Percentiles rank a stretch among this genome's conserved stretches.
These are phyloP conservation scores for Pyrenophora teres DNA, from an alignment of 2,329 filamentous ascomycete species.

Conservation along the genomic window DNA sequence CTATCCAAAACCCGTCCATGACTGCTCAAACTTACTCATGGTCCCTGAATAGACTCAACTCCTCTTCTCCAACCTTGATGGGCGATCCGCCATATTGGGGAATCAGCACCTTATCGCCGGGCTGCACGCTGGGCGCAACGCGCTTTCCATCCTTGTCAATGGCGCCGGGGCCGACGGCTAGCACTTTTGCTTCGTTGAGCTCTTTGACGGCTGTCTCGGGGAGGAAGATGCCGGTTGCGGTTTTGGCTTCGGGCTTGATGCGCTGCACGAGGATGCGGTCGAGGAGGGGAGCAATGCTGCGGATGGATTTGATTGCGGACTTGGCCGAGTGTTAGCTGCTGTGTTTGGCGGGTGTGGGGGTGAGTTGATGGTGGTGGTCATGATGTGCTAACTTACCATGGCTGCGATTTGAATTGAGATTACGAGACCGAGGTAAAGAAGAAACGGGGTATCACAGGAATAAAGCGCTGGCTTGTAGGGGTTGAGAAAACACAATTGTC, in stretches of 20 bases:
- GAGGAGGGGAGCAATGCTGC: slow-evolving; percentile 90
- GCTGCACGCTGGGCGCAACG: slow-evolving; percentile 77
- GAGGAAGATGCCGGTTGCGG: slow-evolving; percentile 94
- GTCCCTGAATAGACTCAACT: slow-evolving; percentile 95
- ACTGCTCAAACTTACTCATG: slow-evolving; percentile 76
- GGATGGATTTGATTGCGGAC: slow-evolving; percentile 86
- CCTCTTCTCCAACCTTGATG: slow-evolving; percentile 96
- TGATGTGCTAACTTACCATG: slow-evolving; percentile 22
- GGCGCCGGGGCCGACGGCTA: slow-evolving; percentile 89
- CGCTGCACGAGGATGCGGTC: slow-evolving; percentile 98
- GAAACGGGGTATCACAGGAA: slow-evolving; percentile 22
- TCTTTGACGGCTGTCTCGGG: slow-evolving; percentile 97
- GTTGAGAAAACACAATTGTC: slow-evolving; percentile 12
- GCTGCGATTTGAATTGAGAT: slow-evolving; percentile 4
- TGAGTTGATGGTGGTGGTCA: not conserved
- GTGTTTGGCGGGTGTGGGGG: slow-evolving; percentile 1
- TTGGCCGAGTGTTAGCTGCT: slow-evolving; percentile 20
- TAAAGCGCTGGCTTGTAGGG: slow-evolving; percentile 12
- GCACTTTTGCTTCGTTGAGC: slow-evolving; percentile 94
- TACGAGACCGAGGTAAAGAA: slow-evolving; percentile 10
- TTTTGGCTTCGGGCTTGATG: slow-evolving; percentile 96
- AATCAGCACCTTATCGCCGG: slow-evolving; percentile 93
- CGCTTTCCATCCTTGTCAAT: slow-evolving; percentile 89
- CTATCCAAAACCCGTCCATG: not conserved
- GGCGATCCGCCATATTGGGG: slow-evolving; percentile 93